Evolutionary conservation across 164 flowering plant genomes (phyloP).

Genomic region (Vitis amurensis): DNA sequence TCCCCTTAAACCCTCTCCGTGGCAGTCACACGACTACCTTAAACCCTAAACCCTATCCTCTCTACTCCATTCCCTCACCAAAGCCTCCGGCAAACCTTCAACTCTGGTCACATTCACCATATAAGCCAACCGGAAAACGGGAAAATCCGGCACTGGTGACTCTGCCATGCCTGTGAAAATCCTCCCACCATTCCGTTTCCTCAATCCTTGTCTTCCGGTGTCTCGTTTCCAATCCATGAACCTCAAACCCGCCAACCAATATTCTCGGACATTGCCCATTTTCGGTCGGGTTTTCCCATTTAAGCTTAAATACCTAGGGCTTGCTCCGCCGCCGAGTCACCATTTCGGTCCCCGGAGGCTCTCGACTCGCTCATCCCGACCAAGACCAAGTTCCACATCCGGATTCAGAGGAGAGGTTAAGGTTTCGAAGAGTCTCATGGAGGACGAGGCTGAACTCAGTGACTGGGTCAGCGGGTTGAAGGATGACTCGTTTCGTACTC

Average conservation of each 20-base stretch:
- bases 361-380: slow-evolving; percentile 42
- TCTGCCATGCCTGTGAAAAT: slow-evolving; percentile 46
- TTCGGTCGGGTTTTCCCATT: slow-evolving; percentile 47
- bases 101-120: not conserved
- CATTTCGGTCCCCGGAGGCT: slow-evolving; percentile 16
- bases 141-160: not conserved
- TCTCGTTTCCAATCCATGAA: slow-evolving; percentile 31
- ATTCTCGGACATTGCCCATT: slow-evolving; percentile 28
- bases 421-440: slow-evolving; percentile 58
- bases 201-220: slow-evolving; percentile 28
- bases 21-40: not conserved
- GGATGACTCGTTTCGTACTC: slow-evolving; percentile 31
- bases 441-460: slow-evolving; percentile 76
- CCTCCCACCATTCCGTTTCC: slow-evolving; percentile 34
- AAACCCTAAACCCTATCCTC: not conserved
- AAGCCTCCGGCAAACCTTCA: not conserved
- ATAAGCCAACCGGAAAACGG: not conserved
- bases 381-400: slow-evolving; percentile 28
- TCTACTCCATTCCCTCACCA: not conserved
- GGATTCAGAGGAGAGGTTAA: slow-evolving; percentile 16
- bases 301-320: slow-evolving; percentile 27
- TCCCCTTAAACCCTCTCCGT: slow-evolving; percentile 4
- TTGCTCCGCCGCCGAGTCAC: not conserved
- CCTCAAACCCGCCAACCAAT: slow-evolving; percentile 10
- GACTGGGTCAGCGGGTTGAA: slow-evolving; percentile 66